Evolutionary conservation across 345 rosid genomes (phyloP), one percentile per base, ranked within the genome.

Genomic region (Dimocarpus longan): DNA sequence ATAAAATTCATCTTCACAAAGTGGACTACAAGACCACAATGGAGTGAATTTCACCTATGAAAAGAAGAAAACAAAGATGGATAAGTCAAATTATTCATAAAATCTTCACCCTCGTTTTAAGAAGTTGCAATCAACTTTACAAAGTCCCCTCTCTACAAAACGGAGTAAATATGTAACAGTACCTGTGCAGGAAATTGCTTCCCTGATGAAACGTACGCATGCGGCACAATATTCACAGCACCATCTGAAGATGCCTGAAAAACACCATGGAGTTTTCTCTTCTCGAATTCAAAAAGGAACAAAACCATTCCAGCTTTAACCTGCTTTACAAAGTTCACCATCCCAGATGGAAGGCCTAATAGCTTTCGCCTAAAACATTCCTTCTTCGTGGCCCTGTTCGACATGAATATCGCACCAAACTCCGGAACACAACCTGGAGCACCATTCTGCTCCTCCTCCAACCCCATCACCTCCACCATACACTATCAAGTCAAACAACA

Each of bases 141-240:
- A 54, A 10, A 16, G 65, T 9, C 65, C 15, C 16, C 10, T n/a
- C 22, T 57, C 21, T 57, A n/a, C 13, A 32, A 21, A 54, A 60
- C 1, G 50, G 46, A 56, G 59, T 48, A 18, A 46, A 68, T 63
- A 24, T 11, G 71, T 59, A 56, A 32, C 28, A 60, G 69, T 85
- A 93, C 98, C 92, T 92, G 95, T 62, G 95, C 93, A 59, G 95
- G 95, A 70, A 88, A 92, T 82, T 86, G 87, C 80, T 88, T 92
- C 76, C 97, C 91, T 3, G 93, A 84, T 40, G 86, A 84, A 65
- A 68, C 42, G 79, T 76, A 90, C 4, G 92, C 97, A 69, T 81
- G 18, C 3, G 95, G 95, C 46, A 89, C 81, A 68, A 93, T 91
- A 83, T 91, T 73, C 8, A 92, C 81, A 7, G 83, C 88, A 66